Evolutionary conservation across 1,284 basidiomycete genomes (phyloP), one percentile per base, ranked within the genome.

Genomic region (Jaminaea rosea): DNA sequence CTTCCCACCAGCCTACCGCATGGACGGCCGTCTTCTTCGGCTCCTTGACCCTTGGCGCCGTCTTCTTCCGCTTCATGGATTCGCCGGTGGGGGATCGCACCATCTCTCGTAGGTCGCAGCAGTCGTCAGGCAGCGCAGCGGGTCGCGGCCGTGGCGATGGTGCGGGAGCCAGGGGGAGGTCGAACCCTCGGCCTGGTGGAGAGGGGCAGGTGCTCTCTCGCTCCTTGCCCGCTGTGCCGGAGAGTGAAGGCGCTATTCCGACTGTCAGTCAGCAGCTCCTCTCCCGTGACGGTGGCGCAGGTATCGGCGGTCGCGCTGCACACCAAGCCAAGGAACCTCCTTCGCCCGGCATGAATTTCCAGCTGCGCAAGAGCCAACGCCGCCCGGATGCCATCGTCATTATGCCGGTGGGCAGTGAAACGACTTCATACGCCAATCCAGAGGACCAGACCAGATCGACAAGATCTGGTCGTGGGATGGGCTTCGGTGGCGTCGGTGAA

Each of bases 141-240:
- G 37, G n/a, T n/a, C n/a, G n/a, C n/a, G n/a, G n/a, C 26, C 4
- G 9, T 15, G 46, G 21, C 5, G 26, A 17, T 2, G n/a, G 17
- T 15, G 45, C 29, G 45, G 28, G 32, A 36, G 47, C 37, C 5
- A 49, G 36, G 3, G 44, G 51, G 42, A 44, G 45, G 32, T 8
- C 1, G 46, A 23, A 50, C 13, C 42, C 46, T 8, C 50, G n/a
- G n/a, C n/a, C n/a, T n/a, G n/a, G n/a, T n/a, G n/a, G n/a, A n/a
- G n/a, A n/a, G n/a, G n/a, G n/a, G n/a, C n/a, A 56, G 6, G 53
- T 55, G 1, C 58, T 54, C 47, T 51, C 62, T 2, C 17, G 64
- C 15, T 63, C 60, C 13, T 46, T 67, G 23, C 64, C 64, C 10
- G 60, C 64, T 2, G 64, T 67, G n/a, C 64, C 64, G 1, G 64